A percentile compares a stretch with the other conserved stretches of the same genome.
Evolutionary conservation across 495 filamentous ascomycete species (phyloP).

Genomic region (Tuber magnatum): DNA sequence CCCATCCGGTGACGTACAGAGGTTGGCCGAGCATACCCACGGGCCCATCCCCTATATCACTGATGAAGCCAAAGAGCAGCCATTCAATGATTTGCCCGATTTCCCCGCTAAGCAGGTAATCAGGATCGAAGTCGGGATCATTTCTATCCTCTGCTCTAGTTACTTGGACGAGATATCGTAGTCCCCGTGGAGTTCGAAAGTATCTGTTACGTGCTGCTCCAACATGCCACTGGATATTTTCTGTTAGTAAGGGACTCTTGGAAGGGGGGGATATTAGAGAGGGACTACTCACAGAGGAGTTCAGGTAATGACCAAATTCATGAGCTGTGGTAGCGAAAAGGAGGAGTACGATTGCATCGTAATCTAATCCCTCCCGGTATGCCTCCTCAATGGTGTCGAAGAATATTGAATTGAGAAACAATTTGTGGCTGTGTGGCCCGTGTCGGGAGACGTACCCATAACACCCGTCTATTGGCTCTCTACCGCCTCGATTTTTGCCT

Average conservation of each 20-base stretch:
- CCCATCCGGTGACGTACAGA: conserved; percentile 14
- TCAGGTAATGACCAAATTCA: conserved; percentile 24
- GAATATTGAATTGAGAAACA: conserved; percentile 10
- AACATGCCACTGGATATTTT: neutral
- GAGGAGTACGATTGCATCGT: conserved; percentile 17
- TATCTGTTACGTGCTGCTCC: neutral
- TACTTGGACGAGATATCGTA: neutral
- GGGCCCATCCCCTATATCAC: neutral
- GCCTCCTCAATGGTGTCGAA: conserved; percentile 19
- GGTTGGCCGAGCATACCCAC: neutral
- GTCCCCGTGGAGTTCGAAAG: neutral
- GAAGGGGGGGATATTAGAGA: neutral
- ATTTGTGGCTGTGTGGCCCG: neutral
- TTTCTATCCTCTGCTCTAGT: neutral
- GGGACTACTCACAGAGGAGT: conserved; percentile 8
- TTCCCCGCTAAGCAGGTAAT: conserved; percentile 4
- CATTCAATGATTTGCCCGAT: conserved; percentile 26
- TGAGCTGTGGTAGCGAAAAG: conserved; percentile 13
- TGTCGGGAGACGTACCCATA: conserved; percentile 4
- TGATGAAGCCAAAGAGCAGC: conserved; percentile 23
- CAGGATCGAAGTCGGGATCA: neutral
- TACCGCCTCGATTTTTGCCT: neutral
- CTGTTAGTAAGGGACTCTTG: neutral
- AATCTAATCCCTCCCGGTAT: conserved; percentile 5
- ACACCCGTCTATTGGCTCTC: neutral